Evolutionary conservation across 2,329 filamentous ascomycete species (phyloP).

Genomic region (Cadophora sp.): DNA sequence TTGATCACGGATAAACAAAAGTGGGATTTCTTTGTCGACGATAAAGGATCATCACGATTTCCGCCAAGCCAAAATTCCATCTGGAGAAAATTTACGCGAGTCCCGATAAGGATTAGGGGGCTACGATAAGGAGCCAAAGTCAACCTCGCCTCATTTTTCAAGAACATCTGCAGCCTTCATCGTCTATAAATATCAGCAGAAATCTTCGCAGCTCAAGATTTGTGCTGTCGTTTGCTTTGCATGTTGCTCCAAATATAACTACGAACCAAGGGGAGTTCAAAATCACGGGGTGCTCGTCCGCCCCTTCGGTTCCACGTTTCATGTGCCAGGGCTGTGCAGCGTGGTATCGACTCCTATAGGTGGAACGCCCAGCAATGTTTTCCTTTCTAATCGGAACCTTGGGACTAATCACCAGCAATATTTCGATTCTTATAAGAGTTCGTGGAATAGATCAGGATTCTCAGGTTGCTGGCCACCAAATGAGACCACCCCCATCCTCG

Average conservation of each 20-base stretch:
- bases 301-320: slow-evolving; percentile 16
- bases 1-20: not conserved
- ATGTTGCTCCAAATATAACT: slow-evolving; percentile 13
- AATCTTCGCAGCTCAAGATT: not conserved
- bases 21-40: slow-evolving; percentile 7
- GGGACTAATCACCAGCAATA: not conserved
- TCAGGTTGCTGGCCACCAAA: not conserved
- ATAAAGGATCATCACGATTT: not conserved
- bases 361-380: not conserved
- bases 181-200: slow-evolving; percentile 3
- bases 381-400: not conserved
- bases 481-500: not conserved
- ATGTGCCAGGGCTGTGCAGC: slow-evolving; percentile 2
- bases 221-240: not conserved
- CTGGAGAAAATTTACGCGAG: not conserved
- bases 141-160: slow-evolving; percentile 4
- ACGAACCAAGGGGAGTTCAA: not conserved
- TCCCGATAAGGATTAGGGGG: not conserved
- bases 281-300: slow-evolving; percentile 7
- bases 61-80: not conserved
- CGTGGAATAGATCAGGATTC: too few species aligned
- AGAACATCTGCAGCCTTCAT: not conserved
- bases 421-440: too few species aligned
- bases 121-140: not conserved
- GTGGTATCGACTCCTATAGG: slow-evolving; percentile 13